These are phyloP conservation scores for Tetracentron sinense DNA, from an alignment of 164 flowering plant species.

Conservation along the genomic window DNA sequence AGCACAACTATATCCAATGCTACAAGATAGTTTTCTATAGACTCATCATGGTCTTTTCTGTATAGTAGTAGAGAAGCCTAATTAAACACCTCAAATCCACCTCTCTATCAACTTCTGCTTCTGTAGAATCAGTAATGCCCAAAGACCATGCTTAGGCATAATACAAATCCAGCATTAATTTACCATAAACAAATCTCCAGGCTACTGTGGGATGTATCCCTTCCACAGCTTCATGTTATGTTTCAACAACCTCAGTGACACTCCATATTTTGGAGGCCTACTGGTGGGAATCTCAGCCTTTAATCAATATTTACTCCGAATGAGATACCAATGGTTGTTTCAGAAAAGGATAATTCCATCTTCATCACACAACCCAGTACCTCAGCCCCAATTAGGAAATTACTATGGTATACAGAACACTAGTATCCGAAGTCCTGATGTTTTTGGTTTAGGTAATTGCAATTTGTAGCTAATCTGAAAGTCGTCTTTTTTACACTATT, in stretches of 20 bases:
- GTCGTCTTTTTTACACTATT: no score
- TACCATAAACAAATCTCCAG: not conserved
- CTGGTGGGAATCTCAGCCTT: not conserved
- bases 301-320: no score
- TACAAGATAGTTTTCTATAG: no score
- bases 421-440: no score
- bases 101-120: not conserved
- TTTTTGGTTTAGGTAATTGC: no score
- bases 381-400: not conserved
- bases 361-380: not conserved
- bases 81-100: not conserved
- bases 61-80: no score
- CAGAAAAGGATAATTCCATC: not conserved
- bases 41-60: no score
- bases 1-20: no score
- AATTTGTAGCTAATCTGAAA: no score
- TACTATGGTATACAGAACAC: no score
- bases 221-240: not conserved
- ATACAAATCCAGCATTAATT: no score
- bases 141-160: not conserved
- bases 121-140: not conserved
- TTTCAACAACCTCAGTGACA: not conserved
- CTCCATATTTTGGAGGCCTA: not conserved
- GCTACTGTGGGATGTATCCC: not conserved
- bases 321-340: no score